phyloP scores from a whole-genome alignment of 2,329 filamentous ascomycete species.

The Colletotrichum noveboracense region DNA sequence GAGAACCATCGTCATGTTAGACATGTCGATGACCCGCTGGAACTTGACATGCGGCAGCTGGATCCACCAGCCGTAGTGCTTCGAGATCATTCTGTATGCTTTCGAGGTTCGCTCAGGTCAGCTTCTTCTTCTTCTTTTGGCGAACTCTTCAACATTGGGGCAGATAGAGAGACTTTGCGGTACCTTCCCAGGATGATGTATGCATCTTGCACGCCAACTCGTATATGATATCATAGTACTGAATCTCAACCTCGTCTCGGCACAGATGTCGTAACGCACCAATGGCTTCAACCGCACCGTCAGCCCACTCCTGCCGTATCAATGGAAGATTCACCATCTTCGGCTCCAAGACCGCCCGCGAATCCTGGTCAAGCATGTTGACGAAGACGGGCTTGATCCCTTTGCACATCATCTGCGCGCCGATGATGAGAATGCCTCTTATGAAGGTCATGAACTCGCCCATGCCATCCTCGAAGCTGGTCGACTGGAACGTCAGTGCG shows the following conservation, averaged over 20 bases:
- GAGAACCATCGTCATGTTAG: constrained; percentile 51
- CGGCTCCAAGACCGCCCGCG: constrained; percentile 46
- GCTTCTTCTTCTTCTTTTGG: not conserved
- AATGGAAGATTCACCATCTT: constrained; percentile 51
- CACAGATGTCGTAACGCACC: constrained; percentile 48
- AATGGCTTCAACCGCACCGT: constrained; percentile 51
- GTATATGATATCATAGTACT: constrained; percentile 50
- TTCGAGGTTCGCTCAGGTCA: not conserved
- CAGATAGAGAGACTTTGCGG: not conserved
- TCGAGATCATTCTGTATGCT: constrained; percentile 56
- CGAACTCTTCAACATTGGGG: constrained; percentile 22
- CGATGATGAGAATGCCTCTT: constrained; percentile 60
- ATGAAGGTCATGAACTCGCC: constrained; percentile 67
- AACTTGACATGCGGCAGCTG: constrained; percentile 58
- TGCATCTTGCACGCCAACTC: constrained; percentile 57
- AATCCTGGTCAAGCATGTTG: constrained; percentile 46
- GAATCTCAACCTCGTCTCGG: constrained; percentile 44
- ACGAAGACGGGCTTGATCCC: constrained; percentile 56
- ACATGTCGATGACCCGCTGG: constrained; percentile 52
- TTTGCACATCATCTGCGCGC: constrained; percentile 57
- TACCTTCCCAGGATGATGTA: constrained; percentile 58
- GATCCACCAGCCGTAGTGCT: constrained; percentile 64
- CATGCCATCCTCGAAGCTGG: constrained; percentile 62
- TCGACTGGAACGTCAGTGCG: constrained; percentile 64
- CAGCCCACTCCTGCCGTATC: constrained; percentile 49